A percentile compares a stretch with the other conserved stretches of the same genome.
phyloP scores from a whole-genome alignment of 345 rosid species.

The Psidium friedrichsthalianum region DNA sequence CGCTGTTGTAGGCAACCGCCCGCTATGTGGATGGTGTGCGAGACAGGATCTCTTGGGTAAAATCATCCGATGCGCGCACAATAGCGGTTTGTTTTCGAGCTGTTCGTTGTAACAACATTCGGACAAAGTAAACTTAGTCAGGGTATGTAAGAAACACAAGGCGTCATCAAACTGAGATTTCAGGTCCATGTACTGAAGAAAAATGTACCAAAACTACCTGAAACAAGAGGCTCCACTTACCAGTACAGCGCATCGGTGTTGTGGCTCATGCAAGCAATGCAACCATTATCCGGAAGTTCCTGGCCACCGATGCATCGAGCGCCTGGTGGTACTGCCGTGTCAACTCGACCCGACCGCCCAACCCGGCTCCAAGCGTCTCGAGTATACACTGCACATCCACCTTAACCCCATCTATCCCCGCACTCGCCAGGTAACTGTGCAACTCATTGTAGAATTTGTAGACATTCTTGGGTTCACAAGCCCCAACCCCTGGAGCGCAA shows the following conservation, averaged over 20 bases:
- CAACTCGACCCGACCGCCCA: conserved; percentile 82
- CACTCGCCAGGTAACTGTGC: conserved; percentile 68
- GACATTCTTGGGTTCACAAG: conserved; percentile 60
- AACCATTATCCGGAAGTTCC: conserved; percentile 78
- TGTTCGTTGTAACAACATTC: conserved; percentile 6
- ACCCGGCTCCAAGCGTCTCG: conserved; percentile 75
- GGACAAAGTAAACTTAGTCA: background rate
- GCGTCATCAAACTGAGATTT: background rate
- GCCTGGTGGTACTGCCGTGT: conserved; percentile 86
- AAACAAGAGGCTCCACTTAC: conserved; percentile 11
- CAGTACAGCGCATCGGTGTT: conserved; percentile 92
- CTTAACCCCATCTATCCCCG: conserved; percentile 89
- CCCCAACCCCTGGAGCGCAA: conserved; percentile 79
- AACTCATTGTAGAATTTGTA: conserved; percentile 62
- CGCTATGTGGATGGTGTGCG: conserved; percentile 89
- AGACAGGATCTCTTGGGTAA: conserved; percentile 80
- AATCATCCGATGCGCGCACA: conserved; percentile 94
- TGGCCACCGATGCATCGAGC: conserved; percentile 70
- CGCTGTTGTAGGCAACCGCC: conserved; percentile 80
- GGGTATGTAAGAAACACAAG: background rate
- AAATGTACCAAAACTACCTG: background rate
- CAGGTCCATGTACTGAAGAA: background rate
- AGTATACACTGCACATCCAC: conserved; percentile 87
- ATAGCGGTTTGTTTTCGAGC: conserved; percentile 95
- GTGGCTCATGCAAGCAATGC: conserved; percentile 97